Conservation (phyloP, 2,329 filamentous ascomycete species). For the Fusarium aywerte region DNA sequence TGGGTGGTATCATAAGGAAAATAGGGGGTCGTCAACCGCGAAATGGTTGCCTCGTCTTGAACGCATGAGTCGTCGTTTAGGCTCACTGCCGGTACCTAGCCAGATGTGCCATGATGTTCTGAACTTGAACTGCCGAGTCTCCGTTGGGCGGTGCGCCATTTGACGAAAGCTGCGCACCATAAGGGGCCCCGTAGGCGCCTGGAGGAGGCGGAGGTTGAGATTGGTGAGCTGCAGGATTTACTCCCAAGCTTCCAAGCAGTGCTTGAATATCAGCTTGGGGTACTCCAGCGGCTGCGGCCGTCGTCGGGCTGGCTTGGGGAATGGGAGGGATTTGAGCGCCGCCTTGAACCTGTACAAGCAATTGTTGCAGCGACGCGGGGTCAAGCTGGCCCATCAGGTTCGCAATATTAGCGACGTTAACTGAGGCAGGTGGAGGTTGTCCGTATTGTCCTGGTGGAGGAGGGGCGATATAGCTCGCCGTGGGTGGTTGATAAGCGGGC, state of each 20-base stretch:
- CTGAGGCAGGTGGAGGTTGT: constrained; percentile 44
- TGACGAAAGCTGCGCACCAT: constrained; percentile 47
- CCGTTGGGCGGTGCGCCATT: constrained; percentile 45
- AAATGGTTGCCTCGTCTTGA: not conserved
- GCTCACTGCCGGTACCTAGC: constrained; percentile 69
- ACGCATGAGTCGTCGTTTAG: not conserved
- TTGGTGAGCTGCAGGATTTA: constrained; percentile 40
- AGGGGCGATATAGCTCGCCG: constrained; percentile 43
- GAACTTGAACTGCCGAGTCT: constrained; percentile 65
- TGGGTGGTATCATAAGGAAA: constrained; percentile 31
- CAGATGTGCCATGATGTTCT: constrained; percentile 80
- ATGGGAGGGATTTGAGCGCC: constrained; percentile 29
- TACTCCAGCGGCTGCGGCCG: constrained; percentile 42
- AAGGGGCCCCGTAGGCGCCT: constrained; percentile 46
- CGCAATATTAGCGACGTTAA: constrained; percentile 64
- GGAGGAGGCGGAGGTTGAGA: constrained; percentile 21
- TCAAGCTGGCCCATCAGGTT: constrained; percentile 76
- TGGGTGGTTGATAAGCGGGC: constrained; percentile 44
- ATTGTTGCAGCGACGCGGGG: constrained; percentile 73
- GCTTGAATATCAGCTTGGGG: constrained; percentile 59
- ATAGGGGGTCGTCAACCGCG: constrained; percentile 18
- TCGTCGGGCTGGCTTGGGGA: constrained; percentile 32
- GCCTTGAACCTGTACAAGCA: constrained; percentile 68
- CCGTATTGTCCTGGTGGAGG: constrained; percentile 50
- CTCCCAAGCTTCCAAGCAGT: constrained; percentile 56